Base-by-base conservation (phyloP, 2,329 filamentous ascomycete genomes). In the Colletotrichum sp. region DNA sequence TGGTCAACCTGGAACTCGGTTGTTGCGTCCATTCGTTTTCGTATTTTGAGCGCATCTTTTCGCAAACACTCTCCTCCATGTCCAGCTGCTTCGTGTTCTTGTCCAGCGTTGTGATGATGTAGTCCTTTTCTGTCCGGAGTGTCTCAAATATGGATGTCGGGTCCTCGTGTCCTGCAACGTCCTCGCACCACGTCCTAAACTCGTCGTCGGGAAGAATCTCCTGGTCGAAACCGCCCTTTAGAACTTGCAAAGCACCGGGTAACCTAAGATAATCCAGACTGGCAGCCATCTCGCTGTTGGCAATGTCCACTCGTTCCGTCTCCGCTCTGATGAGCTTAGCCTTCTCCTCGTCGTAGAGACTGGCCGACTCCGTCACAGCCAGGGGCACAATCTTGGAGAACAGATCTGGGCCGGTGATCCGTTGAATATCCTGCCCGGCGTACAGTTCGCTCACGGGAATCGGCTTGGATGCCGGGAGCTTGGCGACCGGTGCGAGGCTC, bases 31-130 rank as follows among this genome's bases (percentile, higher is more conserved):
- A 99, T 71, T 98, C 96, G 32, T 90, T 91, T 71, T 96, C 96
- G 83, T 98, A 98, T 83, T 99, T 99, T 15, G 96, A 98, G 63
- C 97, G 92, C 97, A 99, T 99, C 88, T 98, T 99, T 84, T 99
- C 97, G 83, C 97, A 99, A 1, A 98, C 95, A 72, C 95, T 98
- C 86, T 98, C 98, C 84, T 99, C 97, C 92, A 97, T 96, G 79
- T 99, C 97, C 57, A 99, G 87, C 81, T 98, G 94, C 83, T 98
- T 98, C 71, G 93, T 93, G 80, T 95, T 95, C 73, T 91, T 91
- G 72, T 98, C 96, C 72, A 99, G 85, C 4, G 92, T 91, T 4
- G 89, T 88, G 30, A 95, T 84, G 15, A 98, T 94, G 2, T 91
- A 90, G 22, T 94, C 91, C 83, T 96, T 98, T 80, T 97, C 94